These are phyloP conservation scores for Penstemon newberryi DNA, from an alignment of 257 asterid species.

Conservation along the genomic window DNA sequence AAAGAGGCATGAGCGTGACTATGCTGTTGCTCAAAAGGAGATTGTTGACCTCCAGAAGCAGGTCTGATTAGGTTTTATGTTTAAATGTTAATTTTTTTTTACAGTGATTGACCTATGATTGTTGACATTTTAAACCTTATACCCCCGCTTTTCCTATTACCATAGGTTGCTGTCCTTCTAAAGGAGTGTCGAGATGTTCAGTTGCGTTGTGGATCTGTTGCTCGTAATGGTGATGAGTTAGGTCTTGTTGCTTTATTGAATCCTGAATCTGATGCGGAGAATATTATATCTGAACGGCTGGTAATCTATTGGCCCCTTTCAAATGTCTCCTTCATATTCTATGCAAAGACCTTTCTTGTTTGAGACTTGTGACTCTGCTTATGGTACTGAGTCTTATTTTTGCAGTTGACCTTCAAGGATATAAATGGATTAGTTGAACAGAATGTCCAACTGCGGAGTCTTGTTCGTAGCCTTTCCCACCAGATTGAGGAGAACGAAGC, in stretches of 20 bases:
- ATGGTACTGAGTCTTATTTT: conserved; percentile 16
- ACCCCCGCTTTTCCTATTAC: conserved; percentile 5
- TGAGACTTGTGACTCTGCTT: background rate
- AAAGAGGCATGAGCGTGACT: conserved; percentile 80
- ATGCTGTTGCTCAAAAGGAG: conserved; percentile 69
- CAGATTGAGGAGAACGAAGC: conserved; percentile 72
- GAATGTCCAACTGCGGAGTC: conserved; percentile 71
- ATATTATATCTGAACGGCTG: conserved; percentile 52
- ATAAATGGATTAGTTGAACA: conserved; percentile 88
- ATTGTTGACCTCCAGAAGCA: conserved; percentile 76
- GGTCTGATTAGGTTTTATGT: conserved; percentile 38
- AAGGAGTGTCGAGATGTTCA: conserved; percentile 95
- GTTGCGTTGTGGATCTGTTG: conserved; percentile 76
- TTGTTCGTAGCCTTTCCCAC: conserved; percentile 67
- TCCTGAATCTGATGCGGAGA: conserved; percentile 42
- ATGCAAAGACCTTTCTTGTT: background rate
- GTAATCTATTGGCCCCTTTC: conserved; percentile 34
- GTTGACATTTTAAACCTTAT: background rate
- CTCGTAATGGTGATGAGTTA: conserved; percentile 33
- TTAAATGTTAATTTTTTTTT: conserved; percentile 9
- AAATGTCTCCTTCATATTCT: background rate
- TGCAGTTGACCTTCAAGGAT: conserved; percentile 85
- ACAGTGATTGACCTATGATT: background rate
- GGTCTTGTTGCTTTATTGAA: conserved; percentile 31
- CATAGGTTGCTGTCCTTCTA: conserved; percentile 75